Conservation (phyloP, 805 yeast species). For the Candida silvicultrix region DNA sequence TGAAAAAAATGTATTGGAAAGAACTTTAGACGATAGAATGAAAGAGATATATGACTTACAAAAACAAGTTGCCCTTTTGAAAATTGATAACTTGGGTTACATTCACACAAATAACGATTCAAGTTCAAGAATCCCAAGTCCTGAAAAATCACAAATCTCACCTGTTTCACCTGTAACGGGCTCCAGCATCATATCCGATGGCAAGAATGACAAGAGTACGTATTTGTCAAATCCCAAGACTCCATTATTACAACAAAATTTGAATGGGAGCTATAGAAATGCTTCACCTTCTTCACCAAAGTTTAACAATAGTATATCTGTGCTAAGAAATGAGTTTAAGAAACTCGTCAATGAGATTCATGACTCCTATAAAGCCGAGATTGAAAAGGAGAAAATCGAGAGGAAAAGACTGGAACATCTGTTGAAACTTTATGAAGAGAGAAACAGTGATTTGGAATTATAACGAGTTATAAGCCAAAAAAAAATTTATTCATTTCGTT, state of each 20-base stretch:
- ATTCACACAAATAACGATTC: constrained; percentile 4
- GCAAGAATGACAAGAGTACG: constrained; percentile 8
- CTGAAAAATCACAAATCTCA: constrained; percentile 8
- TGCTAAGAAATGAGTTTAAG: constrained; percentile 63
- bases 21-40: constrained; percentile 26
- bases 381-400: constrained; percentile 48
- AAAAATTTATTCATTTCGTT: not conserved
- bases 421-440: constrained; percentile 25
- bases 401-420: constrained; percentile 38
- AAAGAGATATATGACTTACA: constrained; percentile 37
- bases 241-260: constrained; percentile 14
- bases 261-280: constrained; percentile 10
- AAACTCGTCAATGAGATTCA: constrained; percentile 58
- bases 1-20: constrained; percentile 27
- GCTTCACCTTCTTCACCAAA: constrained; percentile 17
- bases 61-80: constrained; percentile 37
- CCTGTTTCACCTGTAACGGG: constrained; percentile 21
- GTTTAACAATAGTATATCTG: constrained; percentile 38
- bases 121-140: not conserved
- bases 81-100: constrained; percentile 18
- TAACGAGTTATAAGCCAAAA: too few species aligned
- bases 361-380: constrained; percentile 51
- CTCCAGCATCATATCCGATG: constrained; percentile 10
- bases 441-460: constrained; percentile 10
- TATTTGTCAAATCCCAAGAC: constrained; percentile 14